Conservation (phyloP, 2,329 filamentous ascomycete genomes). For the Fusarium equiseti region DNA sequence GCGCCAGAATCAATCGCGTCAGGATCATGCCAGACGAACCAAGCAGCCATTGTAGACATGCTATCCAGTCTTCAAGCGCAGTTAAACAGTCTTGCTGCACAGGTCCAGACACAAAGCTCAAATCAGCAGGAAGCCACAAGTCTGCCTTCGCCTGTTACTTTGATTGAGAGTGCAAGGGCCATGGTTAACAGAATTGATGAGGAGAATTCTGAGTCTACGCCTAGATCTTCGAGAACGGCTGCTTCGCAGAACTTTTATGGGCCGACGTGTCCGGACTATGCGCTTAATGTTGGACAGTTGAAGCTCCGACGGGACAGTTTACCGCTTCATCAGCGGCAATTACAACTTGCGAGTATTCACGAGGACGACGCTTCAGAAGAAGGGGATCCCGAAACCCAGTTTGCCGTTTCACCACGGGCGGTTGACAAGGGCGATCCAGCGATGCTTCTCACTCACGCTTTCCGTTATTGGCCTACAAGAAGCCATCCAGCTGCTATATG, state of each 20-base stretch:
- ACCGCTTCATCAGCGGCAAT: conserved; percentile 18
- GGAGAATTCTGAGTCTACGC: neutral
- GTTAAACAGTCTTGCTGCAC: conserved; percentile 25
- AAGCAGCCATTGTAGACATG: conserved; percentile 27
- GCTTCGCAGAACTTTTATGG: conserved; percentile 41
- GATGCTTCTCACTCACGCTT: too few species aligned
- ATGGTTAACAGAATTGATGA: neutral
- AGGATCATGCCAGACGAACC: conserved; percentile 5
- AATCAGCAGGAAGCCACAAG: neutral
- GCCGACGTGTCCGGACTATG: conserved; percentile 47
- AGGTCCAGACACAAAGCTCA: conserved; percentile 12
- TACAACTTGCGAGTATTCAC: conserved; percentile 31
- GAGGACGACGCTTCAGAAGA: conserved; percentile 23
- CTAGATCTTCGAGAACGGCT: neutral
- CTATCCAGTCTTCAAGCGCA: conserved; percentile 23
- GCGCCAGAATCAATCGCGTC: neutral
- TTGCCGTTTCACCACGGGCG: neutral
- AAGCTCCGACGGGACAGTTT: conserved; percentile 28
- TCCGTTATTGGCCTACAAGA: conserved; percentile 19
- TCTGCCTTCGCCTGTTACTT: conserved; percentile 12
- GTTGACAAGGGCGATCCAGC: conserved; percentile 24
- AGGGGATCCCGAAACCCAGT: neutral
- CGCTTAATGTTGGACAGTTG: conserved; percentile 43
- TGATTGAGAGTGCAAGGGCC: neutral
- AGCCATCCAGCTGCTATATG: conserved; percentile 15